phyloP scores from a whole-genome alignment of 805 yeast species.

The Saccharomycopsis sp. region DNA sequence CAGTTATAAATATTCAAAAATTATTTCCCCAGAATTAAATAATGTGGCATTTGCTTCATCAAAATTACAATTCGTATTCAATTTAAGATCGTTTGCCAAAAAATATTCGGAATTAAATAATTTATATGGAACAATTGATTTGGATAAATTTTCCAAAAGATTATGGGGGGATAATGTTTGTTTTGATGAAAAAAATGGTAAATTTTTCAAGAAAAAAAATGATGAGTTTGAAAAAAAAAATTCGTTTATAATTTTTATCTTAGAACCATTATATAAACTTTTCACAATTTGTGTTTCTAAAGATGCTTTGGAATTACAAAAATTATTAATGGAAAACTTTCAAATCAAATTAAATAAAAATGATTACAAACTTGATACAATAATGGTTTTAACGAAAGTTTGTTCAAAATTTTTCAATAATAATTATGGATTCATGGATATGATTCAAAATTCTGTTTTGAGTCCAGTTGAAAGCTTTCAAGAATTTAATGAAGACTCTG shows the following conservation, averaged over 20 bases:
- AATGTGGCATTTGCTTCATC: slow-evolving; percentile 74
- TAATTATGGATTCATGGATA: slow-evolving; percentile 43
- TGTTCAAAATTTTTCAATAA: slow-evolving; percentile 44
- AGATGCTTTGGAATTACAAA: slow-evolving; percentile 33
- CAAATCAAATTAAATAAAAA: slow-evolving; percentile 33
- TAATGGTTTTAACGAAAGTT: slow-evolving; percentile 44
- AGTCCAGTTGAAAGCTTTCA: slow-evolving; percentile 28
- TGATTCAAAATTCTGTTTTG: slow-evolving; percentile 23
- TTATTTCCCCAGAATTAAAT: slow-evolving; percentile 48
- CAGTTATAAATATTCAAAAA: slow-evolving; percentile 22
- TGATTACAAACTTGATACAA: slow-evolving; percentile 42
- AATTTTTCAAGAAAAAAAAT: slow-evolving; percentile 29
- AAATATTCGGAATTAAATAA: slow-evolving; percentile 29
- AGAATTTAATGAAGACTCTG: neutral
- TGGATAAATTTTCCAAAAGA: slow-evolving; percentile 36
- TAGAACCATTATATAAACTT: slow-evolving; percentile 75
- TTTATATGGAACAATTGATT: slow-evolving; percentile 18
- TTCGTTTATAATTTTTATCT: slow-evolving; percentile 54
- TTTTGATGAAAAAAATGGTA: slow-evolving; percentile 33
- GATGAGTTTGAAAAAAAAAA: slow-evolving; percentile 21
- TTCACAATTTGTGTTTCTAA: slow-evolving; percentile 48
- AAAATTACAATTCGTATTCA: slow-evolving; percentile 51
- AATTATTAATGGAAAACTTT: slow-evolving; percentile 38
- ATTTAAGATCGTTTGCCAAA: slow-evolving; percentile 52
- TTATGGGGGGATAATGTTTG: slow-evolving; percentile 69